Percentiles rank a stretch among this genome's conserved stretches.
These are phyloP conservation scores for Micractinium conductrix DNA, from an alignment of 139 green algal genomes.

Conservation along the genomic window DNA sequence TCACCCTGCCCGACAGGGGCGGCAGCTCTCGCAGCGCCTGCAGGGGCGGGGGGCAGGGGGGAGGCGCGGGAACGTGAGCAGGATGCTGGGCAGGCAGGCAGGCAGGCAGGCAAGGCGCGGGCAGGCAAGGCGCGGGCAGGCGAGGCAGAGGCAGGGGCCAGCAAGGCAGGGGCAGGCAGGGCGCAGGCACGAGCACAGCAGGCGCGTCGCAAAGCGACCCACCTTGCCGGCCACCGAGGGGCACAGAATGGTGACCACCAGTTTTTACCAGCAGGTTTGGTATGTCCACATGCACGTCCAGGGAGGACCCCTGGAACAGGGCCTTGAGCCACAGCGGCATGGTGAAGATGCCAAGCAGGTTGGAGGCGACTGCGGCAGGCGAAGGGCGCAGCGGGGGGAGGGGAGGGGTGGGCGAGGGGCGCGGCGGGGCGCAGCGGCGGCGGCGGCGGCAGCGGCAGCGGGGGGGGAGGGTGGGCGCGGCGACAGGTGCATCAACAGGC, in stretches of 20 bases:
- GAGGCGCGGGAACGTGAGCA: neutral
- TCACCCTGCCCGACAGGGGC: slow-evolving; percentile 7
- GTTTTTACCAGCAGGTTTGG: slow-evolving; percentile 75
- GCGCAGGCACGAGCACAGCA: too few relatives aligned
- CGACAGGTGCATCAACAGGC: too few relatives aligned
- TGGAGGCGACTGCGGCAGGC: slow-evolving; percentile 42
- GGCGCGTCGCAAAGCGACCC: too few relatives aligned
- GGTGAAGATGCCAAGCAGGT: slow-evolving; percentile 81
- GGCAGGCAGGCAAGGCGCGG: neutral
- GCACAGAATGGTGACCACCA: slow-evolving; percentile 70
- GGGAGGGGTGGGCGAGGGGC: too few relatives aligned
- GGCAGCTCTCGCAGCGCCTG: slow-evolving; percentile 33
- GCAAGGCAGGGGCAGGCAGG: too few relatives aligned
- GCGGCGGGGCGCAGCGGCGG: too few relatives aligned
- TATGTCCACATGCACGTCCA: slow-evolving; percentile 54
- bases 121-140: too few relatives aligned
- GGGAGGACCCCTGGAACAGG: slow-evolving; percentile 43
- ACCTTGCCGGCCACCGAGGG: slow-evolving; percentile 56
- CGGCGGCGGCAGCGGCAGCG: too few relatives aligned
- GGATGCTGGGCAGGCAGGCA: too few relatives aligned
- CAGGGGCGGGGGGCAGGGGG: neutral
- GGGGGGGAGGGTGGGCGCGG: too few relatives aligned
- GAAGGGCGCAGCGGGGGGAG: too few relatives aligned
- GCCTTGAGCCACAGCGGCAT: slow-evolving; percentile 67
- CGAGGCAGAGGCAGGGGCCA: too few relatives aligned